Evolutionary conservation across 2,329 filamentous ascomycete species (phyloP).

Genomic region (Cladorrhinum sp.): DNA sequence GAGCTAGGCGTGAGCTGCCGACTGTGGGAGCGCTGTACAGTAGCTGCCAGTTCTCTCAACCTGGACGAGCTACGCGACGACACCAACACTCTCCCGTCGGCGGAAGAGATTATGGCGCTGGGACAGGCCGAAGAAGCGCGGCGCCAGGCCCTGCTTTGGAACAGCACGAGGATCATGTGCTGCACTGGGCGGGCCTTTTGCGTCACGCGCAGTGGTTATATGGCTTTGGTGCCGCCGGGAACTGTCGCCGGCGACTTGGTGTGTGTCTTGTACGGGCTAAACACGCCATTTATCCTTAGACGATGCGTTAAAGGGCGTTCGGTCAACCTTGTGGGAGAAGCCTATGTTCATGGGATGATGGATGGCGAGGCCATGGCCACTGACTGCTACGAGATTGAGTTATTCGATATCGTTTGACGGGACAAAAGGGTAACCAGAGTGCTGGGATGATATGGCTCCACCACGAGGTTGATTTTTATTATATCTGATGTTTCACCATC

Average conservation of each 20-base stretch:
- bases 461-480: too few species aligned
- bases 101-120: constrained; percentile 1
- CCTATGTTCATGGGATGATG: constrained; percentile 14
- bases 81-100: not conserved
- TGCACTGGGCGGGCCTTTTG: constrained; percentile 1
- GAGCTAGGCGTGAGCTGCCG: not conserved
- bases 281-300: too few species aligned
- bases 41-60: not conserved
- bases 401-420: too few species aligned
- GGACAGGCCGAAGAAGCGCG: not conserved
- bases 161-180: not conserved
- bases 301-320: not conserved
- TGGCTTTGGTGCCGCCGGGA: constrained; percentile 9
- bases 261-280: constrained; percentile 1
- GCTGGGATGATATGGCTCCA: too few species aligned
- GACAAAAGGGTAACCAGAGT: too few species aligned
- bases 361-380: constrained; percentile 2
- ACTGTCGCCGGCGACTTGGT: constrained; percentile 2
- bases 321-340: constrained; percentile 10
- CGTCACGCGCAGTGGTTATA: constrained; percentile 2
- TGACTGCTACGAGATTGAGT: too few species aligned
- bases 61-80: not conserved
- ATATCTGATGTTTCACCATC: too few species aligned
- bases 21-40: not conserved
- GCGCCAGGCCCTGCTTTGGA: not conserved